phyloP scores from a whole-genome alignment of 2,329 filamentous ascomycete genomes.

The Fusarium humuli region DNA sequence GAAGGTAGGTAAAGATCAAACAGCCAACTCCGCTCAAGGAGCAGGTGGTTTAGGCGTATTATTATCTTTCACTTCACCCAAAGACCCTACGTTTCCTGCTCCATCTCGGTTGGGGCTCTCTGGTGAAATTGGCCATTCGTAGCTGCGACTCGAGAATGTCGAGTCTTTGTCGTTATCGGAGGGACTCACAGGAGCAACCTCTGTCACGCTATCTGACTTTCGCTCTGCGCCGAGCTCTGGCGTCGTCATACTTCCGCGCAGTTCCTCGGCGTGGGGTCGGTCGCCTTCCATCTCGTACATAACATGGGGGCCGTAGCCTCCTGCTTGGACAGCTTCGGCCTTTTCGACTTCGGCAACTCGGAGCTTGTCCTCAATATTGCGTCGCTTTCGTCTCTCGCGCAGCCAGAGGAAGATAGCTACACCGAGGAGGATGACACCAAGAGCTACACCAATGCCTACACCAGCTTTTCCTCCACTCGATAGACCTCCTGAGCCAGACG shows the following conservation, averaged over 20 bases:
- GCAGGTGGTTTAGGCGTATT: neutral
- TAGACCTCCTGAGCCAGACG: neutral
- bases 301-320: neutral
- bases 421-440: slow-evolving; percentile 32
- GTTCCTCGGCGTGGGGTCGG: slow-evolving; percentile 31
- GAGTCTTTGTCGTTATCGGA: slow-evolving; percentile 1
- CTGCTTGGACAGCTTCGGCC: neutral
- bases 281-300: slow-evolving; percentile 45
- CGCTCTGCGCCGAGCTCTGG: slow-evolving; percentile 28
- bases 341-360: slow-evolving; percentile 6
- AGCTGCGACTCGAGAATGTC: neutral
- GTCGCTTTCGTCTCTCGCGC: slow-evolving; percentile 38
- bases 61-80: neutral
- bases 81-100: neutral
- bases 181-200: neutral
- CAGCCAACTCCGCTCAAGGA: neutral
- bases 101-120: neutral
- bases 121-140: slow-evolving; percentile 17
- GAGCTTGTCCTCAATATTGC: slow-evolving; percentile 24
- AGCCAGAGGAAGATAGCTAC: slow-evolving; percentile 38
- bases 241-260: slow-evolving; percentile 39
- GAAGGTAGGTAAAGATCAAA: neutral
- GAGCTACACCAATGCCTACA: slow-evolving; percentile 33
- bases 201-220: neutral
- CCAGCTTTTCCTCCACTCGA: slow-evolving; percentile 38